These are phyloP conservation scores for Dendrocalamus sinicus DNA, from an alignment of 176 grass and related monocot species.

Conservation along the genomic window DNA sequence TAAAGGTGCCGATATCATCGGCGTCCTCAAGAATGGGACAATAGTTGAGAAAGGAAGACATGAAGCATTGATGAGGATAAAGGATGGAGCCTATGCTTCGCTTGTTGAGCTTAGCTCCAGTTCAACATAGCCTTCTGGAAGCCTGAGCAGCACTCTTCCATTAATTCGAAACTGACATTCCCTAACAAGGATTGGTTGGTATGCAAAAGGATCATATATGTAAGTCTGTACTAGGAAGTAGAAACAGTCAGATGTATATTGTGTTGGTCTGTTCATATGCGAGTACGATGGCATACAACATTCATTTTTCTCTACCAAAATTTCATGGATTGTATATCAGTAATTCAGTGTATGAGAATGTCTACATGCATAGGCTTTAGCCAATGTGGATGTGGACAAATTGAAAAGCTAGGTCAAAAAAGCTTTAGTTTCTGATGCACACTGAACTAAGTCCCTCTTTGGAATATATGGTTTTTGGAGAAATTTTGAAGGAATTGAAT, in stretches of 20 bases:
- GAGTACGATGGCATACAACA: background rate
- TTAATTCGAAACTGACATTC: background rate
- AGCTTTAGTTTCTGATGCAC: too few relatives aligned
- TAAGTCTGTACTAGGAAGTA: background rate
- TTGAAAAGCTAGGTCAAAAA: too few relatives aligned
- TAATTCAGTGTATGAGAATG: background rate
- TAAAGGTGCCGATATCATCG: conserved; percentile 62
- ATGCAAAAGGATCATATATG: background rate
- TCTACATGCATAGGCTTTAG: background rate
- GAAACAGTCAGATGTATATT: background rate
- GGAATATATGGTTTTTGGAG: too few relatives aligned
- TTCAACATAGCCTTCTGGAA: background rate
- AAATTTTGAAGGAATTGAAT: too few relatives aligned
- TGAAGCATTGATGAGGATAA: conserved; percentile 57
- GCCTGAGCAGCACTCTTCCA: background rate
- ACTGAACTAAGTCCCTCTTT: too few relatives aligned
- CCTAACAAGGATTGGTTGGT: background rate
- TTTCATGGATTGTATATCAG: background rate
- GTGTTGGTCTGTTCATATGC: background rate
- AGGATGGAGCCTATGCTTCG: conserved; percentile 66
- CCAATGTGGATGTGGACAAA: too few relatives aligned
- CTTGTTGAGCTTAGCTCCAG: conserved; percentile 63
- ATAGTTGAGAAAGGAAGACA: conserved; percentile 72
- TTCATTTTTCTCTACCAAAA: background rate
- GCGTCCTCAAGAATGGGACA: conserved; percentile 57